Evolutionary conservation across 192 early-diverging fungal genomes (phyloP).

Genomic region (Entomortierella beljakovae): DNA sequence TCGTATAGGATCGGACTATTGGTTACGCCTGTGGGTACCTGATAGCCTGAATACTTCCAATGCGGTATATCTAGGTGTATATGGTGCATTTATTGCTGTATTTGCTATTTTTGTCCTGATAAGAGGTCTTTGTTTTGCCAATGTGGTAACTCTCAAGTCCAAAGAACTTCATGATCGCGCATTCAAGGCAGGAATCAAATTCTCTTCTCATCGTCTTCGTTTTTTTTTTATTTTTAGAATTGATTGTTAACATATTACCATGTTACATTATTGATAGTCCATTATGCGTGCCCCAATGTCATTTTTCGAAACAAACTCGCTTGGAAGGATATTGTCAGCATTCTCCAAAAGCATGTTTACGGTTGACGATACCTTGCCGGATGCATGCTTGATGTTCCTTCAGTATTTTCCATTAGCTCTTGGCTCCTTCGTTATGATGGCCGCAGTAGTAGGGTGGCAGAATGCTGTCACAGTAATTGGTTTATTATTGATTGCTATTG

Average conservation of each 20-base stretch:
- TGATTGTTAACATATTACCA: no score
- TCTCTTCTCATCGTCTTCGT: slow-evolving; percentile 45
- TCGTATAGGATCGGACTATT: slow-evolving; percentile 67
- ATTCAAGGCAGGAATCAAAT: slow-evolving; percentile 25
- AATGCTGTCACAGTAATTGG: slow-evolving; percentile 60
- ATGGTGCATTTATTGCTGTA: slow-evolving; percentile 26
- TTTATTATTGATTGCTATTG: slow-evolving; percentile 23
- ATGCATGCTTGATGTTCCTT: slow-evolving; percentile 57
- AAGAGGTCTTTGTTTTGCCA: slow-evolving; percentile 35
- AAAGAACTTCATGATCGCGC: slow-evolving; percentile 32
- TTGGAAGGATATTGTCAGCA: slow-evolving; percentile 84
- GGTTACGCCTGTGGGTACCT: slow-evolving; percentile 51
- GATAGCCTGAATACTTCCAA: slow-evolving; percentile 16
- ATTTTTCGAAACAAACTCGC: slow-evolving; percentile 55
- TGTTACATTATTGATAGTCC: no score
- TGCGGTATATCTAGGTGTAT: slow-evolving; percentile 23
- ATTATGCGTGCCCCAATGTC: slow-evolving; percentile 68
- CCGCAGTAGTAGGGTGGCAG: slow-evolving; percentile 67
- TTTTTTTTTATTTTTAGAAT: slow-evolving; percentile 64
- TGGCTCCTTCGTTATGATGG: slow-evolving; percentile 61
- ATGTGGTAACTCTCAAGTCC: slow-evolving; percentile 22
- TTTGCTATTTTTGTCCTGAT: slow-evolving; percentile 11
- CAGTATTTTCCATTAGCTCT: slow-evolving; percentile 58
- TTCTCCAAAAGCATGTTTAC: slow-evolving; percentile 86
- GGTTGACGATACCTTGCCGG: slow-evolving; percentile 69